These are phyloP conservation scores for Dalbergia cochinchinensis DNA, from an alignment of 306 rosid species.

Conservation along the genomic window DNA sequence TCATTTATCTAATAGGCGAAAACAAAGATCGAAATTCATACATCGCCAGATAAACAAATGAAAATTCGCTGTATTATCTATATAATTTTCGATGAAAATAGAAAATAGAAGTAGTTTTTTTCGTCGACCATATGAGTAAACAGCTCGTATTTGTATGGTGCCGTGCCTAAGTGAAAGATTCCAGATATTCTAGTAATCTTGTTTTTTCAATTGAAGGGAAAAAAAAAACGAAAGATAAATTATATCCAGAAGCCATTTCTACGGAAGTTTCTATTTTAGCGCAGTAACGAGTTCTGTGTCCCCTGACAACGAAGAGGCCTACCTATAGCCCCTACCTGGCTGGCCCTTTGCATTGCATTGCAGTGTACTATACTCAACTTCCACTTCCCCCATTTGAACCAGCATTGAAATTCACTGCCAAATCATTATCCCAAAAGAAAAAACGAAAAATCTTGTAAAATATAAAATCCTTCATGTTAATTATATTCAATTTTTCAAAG, in stretches of 20 bases:
- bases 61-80: background rate
- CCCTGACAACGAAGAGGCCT: background rate
- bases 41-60: background rate
- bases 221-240: background rate
- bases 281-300: background rate
- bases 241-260: background rate
- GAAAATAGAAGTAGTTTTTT: background rate
- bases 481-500: too few relatives aligned
- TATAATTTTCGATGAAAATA: background rate
- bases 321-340: background rate
- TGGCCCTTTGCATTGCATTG: background rate
- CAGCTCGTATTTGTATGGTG: too few relatives aligned
- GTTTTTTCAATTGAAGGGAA: background rate
- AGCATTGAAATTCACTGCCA: background rate
- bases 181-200: background rate
- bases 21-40: background rate
- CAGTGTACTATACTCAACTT: background rate
- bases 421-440: background rate
- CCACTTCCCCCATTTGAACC: background rate
- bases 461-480: too few relatives aligned
- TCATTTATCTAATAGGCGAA: too few relatives aligned
- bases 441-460: too few relatives aligned
- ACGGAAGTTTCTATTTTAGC: constrained; percentile 36
- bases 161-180: too few relatives aligned
- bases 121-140: background rate